Conservation (phyloP, 768 basidiomycete species). For the Lyophyllum shimeji region DNA sequence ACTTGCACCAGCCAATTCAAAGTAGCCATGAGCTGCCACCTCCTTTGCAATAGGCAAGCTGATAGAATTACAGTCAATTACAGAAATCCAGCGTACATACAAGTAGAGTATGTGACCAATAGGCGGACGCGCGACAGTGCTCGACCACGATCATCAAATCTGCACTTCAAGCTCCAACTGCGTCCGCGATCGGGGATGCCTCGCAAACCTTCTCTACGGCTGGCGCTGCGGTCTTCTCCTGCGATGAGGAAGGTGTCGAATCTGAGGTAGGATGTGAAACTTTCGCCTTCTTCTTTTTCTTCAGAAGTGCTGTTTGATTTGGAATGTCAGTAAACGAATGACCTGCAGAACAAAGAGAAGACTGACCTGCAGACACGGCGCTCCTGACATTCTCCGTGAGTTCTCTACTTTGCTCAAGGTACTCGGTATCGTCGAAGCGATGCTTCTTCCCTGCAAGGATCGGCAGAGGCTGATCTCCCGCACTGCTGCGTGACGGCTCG, state of each 20-base stretch:
- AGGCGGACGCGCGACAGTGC: no score
- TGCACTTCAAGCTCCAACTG: conserved; percentile 13
- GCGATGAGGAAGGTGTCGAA: not conserved
- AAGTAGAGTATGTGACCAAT: not conserved
- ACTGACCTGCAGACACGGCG: conserved; percentile 81
- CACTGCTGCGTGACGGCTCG: conserved; percentile 24
- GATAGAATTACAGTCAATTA: no score
- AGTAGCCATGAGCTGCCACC: no score
- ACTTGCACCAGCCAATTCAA: no score
- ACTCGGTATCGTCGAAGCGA: conserved; percentile 90
- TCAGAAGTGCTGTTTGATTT: conserved; percentile 53
- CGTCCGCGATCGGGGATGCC: conserved; percentile 10
- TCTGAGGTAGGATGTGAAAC: conserved; percentile 27
- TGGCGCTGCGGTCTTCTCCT: conserved; percentile 1
- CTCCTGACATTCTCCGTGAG: conserved; percentile 90
- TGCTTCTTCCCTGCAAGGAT: conserved; percentile 75
- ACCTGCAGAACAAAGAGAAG: not conserved
- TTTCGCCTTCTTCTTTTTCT: conserved; percentile 77
- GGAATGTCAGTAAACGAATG: conserved; percentile 1
- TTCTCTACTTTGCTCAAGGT: conserved; percentile 87
- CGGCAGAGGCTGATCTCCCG: conserved; percentile 35
- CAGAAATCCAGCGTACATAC: not conserved
- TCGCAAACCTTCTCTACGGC: conserved; percentile 1
- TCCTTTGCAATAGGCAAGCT: no score
- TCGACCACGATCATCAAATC: not conserved